Base-by-base conservation (phyloP, 2,329 filamentous ascomycete genomes). In the Aspergillus oerlinghausenensis region DNA sequence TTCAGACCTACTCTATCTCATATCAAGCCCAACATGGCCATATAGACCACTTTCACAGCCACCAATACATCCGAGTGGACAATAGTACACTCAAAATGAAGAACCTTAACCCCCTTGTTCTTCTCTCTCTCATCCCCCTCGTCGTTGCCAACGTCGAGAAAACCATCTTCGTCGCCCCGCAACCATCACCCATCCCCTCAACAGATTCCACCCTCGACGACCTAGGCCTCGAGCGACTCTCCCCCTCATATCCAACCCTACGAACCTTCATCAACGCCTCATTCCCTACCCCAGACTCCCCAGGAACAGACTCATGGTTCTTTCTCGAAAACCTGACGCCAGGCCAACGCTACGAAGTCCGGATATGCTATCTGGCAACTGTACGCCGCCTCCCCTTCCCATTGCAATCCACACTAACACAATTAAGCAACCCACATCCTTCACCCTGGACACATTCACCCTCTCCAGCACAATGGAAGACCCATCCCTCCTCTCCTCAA, bases 331-430 rank as follows among this genome's bases (percentile, higher is more conserved):
- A 81, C 35, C 79, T 99, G 54, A 80, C 75, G n/a, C 82, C 84
- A 38, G 84, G 85, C 10, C 87, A 88, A 67, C 84, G 92, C 63
- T 97, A 97, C 79, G 94, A 99, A 78, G 83, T 96, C 50, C 86
- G 94, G 54, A 81, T 97, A 58, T 97, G 93, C 77, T 99, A 93
- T 92, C 82, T 91, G 58, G 94, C 94, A 43, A 94, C 88, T 59
- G 93, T 96, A 82, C 75, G 89, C n/a, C 49, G 5, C 51, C 48
- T 14, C 50, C 50, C 57, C 23, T 29, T 55, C n/a, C 52, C 45
- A 3, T 8, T 52, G 4, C 17, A 7, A 11, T 29, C 25, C 23
- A 14, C 9, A 9, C 28, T 63, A 51, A 35, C 52, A 21, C 40
- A 14, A 21, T 11, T 6, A 60, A 97, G 92, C 88, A 96, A 87